Evolutionary conservation across 257 asterid species (phyloP).

Genomic region (Nicotiana noctiflora): DNA sequence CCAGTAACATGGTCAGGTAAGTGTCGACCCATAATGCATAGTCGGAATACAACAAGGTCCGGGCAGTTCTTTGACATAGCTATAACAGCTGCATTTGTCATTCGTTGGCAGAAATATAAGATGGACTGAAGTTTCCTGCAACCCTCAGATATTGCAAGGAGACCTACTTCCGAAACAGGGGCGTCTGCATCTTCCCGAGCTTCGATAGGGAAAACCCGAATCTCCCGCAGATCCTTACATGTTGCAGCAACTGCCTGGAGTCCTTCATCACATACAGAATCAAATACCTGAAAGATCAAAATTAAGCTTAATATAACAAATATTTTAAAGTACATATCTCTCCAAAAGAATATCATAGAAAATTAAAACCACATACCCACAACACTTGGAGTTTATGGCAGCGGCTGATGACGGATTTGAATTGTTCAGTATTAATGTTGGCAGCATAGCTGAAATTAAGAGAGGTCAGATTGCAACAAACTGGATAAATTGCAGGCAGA

Average conservation of each 20-base stretch:
- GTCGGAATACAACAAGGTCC: constrained; percentile 45
- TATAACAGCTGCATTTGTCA: constrained; percentile 49
- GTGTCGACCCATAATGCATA: constrained; percentile 47
- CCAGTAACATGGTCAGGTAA: constrained; percentile 38
- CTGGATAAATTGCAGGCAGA: constrained; percentile 38
- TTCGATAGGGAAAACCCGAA: constrained; percentile 44
- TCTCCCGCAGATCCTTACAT: constrained; percentile 46
- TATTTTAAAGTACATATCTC: background rate
- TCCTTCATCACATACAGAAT: constrained; percentile 48
- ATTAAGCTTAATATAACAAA: background rate
- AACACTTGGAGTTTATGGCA: constrained; percentile 44
- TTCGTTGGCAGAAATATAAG: constrained; percentile 44
- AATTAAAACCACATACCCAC: constrained; percentile 31
- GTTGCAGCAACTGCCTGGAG: constrained; percentile 47
- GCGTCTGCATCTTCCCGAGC: constrained; percentile 43
- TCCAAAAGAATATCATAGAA: background rate
- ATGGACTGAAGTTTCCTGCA: constrained; percentile 46
- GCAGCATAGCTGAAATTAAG: constrained; percentile 48
- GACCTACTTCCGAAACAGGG: constrained; percentile 46
- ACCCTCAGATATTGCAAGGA: constrained; percentile 48
- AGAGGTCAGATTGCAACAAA: constrained; percentile 42
- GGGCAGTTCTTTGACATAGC: constrained; percentile 49
- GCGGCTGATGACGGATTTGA: constrained; percentile 32
- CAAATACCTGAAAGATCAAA: constrained; percentile 35
- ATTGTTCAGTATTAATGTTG: constrained; percentile 31